Evolutionary conservation across 306 rosid genomes (phyloP).

Genomic region (Alnus glutinosa): DNA sequence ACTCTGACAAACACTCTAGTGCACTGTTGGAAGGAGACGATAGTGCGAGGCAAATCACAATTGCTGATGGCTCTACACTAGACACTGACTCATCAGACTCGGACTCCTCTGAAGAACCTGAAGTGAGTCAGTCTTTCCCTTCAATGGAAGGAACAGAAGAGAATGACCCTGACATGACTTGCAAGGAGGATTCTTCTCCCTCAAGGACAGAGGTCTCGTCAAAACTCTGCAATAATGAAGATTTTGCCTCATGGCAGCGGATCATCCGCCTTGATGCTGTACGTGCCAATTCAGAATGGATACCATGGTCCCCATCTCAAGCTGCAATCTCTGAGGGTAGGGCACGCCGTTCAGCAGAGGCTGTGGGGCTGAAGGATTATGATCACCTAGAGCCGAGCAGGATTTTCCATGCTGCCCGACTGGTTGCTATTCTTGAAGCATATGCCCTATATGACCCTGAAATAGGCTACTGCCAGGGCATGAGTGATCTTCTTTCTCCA

Average conservation of each 20-base stretch:
- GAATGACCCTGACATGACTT: slow-evolving; percentile 41
- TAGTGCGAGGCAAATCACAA: slow-evolving; percentile 46
- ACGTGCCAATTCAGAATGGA: slow-evolving; percentile 89
- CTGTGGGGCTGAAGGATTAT: slow-evolving; percentile 92
- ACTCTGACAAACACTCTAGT: slow-evolving; percentile 64
- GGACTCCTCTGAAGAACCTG: slow-evolving; percentile 81
- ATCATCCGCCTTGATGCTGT: slow-evolving; percentile 97
- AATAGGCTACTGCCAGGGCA: slow-evolving; percentile 98
- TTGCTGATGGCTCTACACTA: slow-evolving; percentile 58
- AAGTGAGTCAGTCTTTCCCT: slow-evolving; percentile 63
- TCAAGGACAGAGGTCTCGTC: slow-evolving; percentile 36
- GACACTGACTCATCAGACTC: slow-evolving; percentile 70
- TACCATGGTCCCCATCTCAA: slow-evolving; percentile 52
- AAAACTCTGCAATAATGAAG: slow-evolving; percentile 55
- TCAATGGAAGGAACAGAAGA: slow-evolving; percentile 56
- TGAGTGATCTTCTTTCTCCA: slow-evolving; percentile 97
- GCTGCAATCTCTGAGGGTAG: slow-evolving; percentile 62
- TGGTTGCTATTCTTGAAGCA: slow-evolving; percentile 96
- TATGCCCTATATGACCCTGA: slow-evolving; percentile 93
- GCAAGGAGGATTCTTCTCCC: slow-evolving; percentile 63
- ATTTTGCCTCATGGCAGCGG: slow-evolving; percentile 86
- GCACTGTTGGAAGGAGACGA: slow-evolving; percentile 70
- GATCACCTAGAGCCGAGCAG: slow-evolving; percentile 77
- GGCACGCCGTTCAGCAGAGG: slow-evolving; percentile 71
- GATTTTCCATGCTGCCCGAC: slow-evolving; percentile 85